Evolutionary conservation across 257 asterid genomes (phyloP), one percentile per base, ranked within the genome.

Genomic region (Nyctanthes arbortristis): DNA sequence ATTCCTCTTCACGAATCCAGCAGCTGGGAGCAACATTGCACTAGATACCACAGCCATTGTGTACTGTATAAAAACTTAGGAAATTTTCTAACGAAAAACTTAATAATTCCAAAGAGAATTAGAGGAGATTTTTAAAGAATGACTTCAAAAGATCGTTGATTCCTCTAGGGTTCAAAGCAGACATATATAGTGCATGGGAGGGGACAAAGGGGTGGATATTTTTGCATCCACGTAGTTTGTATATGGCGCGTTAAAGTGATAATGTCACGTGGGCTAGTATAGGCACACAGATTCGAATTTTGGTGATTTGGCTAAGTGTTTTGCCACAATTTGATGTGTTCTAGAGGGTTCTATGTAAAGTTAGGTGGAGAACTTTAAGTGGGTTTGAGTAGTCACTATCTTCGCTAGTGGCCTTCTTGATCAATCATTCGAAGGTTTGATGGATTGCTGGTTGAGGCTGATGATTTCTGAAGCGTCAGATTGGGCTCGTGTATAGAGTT

Each of bases 161-260:
- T n/a, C n/a, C n/a, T n/a, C n/a, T n/a, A n/a, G n/a, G n/a, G n/a
- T n/a, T n/a, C n/a, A n/a, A n/a, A n/a, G n/a, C n/a, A n/a, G n/a
- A n/a, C n/a, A n/a, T n/a, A n/a, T n/a, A n/a, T n/a, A n/a, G n/a
- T n/a, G n/a, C 24, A 20, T 18, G 57, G 6, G 4, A 29, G 67
- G 43, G 10, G 59, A 67, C 49, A 14, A 43, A 62, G 73, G 75
- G 45, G 80, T 77, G 74, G 84, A 82, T 40, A 60, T 73, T 55
- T 82, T 24, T 13, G 68, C 57, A 10, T 52, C 82, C 87, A 81
- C 86, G 86, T 81, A 75, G 25, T 20, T 16, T 36, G 61, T n/a
- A 8, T 75, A 8, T 75, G 73, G 70, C 79, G 82, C 82, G 69
- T 73, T 67, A n/a, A 73, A 66, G 13, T 0, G 14, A 34, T 14